Base-by-base conservation (phyloP, 2,329 filamentous ascomycete species). In the Colletotrichum australisinense region DNA sequence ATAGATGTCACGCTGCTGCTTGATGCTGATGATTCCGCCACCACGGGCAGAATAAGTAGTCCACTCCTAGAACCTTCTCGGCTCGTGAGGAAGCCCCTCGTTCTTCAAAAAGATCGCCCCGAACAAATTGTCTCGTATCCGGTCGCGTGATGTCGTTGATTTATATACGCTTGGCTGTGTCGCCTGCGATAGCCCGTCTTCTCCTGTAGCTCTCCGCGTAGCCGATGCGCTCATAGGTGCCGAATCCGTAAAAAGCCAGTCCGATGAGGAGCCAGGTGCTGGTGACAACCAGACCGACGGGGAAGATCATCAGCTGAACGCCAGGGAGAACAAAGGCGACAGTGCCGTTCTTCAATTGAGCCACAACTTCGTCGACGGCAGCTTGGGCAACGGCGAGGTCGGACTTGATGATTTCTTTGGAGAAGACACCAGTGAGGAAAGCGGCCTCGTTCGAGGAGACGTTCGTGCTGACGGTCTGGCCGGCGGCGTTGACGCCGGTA, bases 371-470 rank as follows among this genome's bases (percentile, higher is more conserved):
- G 72, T 88, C 82, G 22, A 90, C 88, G 42, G 88, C 86, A 22
- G 85, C 80, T 74, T 87, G 83, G 28, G 89, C 89, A 62, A 83
- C 76, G 57, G 83, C 80, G 49, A 87, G 84, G 63, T 86, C 83
- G 72, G 89, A 91, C 78, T 88, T 81, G 78, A 90, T 80, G 16
- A 89, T 84, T 68, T 88, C 84, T 63, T 87, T 83, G 67, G 92
- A 89, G 82, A 95, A 95, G 77, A 93, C 88, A 64, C 93, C 93
- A 16, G 88, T 89, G 52, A 94, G 88, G 77, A 95, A 95, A 7
- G 89, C 88, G 19, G 93, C 92, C 80, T 94, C 91, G 81, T 92
- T 91, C 73, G 90, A 88, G 11, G 92, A 92, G 63, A 95, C 89
- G 42, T 89, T 91, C 63, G 92, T 92, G 77, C 84, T 88, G 71